Conservation (phyloP, 2,329 filamentous ascomycete species). For the Trichoderma asperellum region DNA sequence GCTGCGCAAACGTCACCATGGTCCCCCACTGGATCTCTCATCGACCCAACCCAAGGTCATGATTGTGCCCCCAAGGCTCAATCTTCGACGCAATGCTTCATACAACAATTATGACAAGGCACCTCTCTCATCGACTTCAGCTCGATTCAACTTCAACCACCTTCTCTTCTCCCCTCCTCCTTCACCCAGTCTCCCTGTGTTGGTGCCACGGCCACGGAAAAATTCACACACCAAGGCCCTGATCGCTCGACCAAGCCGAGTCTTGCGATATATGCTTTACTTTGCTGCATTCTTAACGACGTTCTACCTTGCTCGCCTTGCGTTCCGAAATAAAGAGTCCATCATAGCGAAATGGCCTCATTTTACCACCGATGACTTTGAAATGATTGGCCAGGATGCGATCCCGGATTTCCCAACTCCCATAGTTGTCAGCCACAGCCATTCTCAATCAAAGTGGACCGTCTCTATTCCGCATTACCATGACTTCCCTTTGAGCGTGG, state of each 20-base stretch:
- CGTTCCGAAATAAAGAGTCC: constrained; percentile 38
- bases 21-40: constrained; percentile 51
- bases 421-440: constrained; percentile 67
- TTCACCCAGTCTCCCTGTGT: constrained; percentile 71
- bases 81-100: constrained; percentile 61
- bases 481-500: constrained; percentile 67
- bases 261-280: constrained; percentile 61
- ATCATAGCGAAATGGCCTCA: constrained; percentile 46
- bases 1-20: constrained; percentile 42
- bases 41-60: constrained; percentile 55
- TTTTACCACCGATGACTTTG: constrained; percentile 54
- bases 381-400: constrained; percentile 67
- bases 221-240: constrained; percentile 53
- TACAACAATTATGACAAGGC: constrained; percentile 58
- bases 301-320: constrained; percentile 51
- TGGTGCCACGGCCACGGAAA: constrained; percentile 68
- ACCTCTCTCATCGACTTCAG: constrained; percentile 63
- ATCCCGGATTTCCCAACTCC: constrained; percentile 75
- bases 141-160: constrained; percentile 68
- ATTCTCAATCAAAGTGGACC: constrained; percentile 74
- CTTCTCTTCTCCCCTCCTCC: constrained; percentile 69
- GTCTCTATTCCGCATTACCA: constrained; percentile 72
- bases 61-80: constrained; percentile 59
- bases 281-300: constrained; percentile 54
- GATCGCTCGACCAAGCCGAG: constrained; percentile 57